These are phyloP conservation scores for Chrysanthemum seticuspe DNA, from an alignment of 129 eudicot species.

Conservation along the genomic window DNA sequence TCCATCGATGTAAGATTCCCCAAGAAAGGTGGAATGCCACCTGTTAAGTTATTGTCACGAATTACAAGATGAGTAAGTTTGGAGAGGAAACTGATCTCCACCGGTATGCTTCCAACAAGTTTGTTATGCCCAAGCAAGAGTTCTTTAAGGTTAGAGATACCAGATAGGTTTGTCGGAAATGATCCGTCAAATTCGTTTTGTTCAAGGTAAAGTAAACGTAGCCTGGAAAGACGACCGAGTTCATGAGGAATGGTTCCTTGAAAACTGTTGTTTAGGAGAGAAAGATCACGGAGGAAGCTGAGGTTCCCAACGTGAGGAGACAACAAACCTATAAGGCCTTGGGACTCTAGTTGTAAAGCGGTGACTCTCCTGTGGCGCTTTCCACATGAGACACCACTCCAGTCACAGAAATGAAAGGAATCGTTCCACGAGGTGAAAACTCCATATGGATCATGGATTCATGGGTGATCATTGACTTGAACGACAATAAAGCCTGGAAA, in stretches of 20 bases:
- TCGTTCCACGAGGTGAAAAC: slow-evolving; percentile 20
- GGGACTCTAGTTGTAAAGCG: background rate
- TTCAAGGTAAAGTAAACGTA: background rate
- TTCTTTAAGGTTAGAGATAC: slow-evolving; percentile 4
- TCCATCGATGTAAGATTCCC: no score
- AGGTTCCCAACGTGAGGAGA: slow-evolving; percentile 30
- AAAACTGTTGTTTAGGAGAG: background rate
- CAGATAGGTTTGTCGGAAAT: background rate
- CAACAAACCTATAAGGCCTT: slow-evolving; percentile 15
- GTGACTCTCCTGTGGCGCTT: slow-evolving; percentile 11
- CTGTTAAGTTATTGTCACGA: background rate
- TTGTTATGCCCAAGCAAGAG: background rate
- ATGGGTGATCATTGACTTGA: background rate
- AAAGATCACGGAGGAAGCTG: slow-evolving; percentile 1
- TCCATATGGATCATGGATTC: background rate
- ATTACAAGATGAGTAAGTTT: no score
- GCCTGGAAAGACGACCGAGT: background rate
- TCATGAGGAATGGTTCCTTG: slow-evolving; percentile 18
- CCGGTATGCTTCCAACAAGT: slow-evolving; percentile 20
- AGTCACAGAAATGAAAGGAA: slow-evolving; percentile 27
- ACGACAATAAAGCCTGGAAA: background rate
- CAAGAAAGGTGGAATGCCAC: background rate
- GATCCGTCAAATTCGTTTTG: background rate
- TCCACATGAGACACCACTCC: slow-evolving; percentile 26
- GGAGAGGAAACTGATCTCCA: background rate